A percentile compares a stretch with the other conserved stretches of the same genome.
These are phyloP conservation scores for Acanthamoeba castellanii DNA, from an alignment of 208 protist genomes.

Conservation along the genomic window DNA sequence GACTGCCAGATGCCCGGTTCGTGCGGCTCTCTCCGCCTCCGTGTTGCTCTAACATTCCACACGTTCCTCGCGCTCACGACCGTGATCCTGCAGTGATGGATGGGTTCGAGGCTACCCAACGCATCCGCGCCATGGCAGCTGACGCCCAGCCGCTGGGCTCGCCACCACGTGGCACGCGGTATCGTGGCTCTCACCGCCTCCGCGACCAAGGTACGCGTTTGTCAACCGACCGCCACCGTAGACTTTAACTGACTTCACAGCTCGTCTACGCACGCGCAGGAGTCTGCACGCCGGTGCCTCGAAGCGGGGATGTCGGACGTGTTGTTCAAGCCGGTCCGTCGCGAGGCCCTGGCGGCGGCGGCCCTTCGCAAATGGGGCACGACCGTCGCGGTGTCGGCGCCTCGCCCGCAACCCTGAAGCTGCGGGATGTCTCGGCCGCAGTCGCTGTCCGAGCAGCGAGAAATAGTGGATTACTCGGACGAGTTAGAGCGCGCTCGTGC, in stretches of 20 bases:
- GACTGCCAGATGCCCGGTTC: slow-evolving; percentile 23
- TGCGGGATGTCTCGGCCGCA: too few species aligned
- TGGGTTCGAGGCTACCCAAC: not conserved
- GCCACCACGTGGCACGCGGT: not conserved
- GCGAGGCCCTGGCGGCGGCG: not conserved
- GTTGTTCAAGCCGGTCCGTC: not conserved
- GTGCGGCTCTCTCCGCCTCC: too few species aligned
- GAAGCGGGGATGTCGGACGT: not conserved
- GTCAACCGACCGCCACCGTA: not conserved
- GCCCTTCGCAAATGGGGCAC: not conserved
- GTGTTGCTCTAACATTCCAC: too few species aligned
- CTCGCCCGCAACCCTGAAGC: too few species aligned
- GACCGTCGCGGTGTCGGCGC: too few species aligned
- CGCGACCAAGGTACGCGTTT: not conserved
- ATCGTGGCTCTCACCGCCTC: slow-evolving; percentile 20
- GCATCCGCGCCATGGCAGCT: not conserved
- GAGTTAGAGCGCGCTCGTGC: too few species aligned
- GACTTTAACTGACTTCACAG: not conserved
- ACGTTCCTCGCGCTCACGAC: not conserved
- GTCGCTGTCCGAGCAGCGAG: too few species aligned
- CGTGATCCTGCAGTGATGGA: not conserved
- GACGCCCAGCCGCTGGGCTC: not conserved
- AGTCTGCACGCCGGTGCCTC: not conserved
- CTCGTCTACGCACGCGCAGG: not conserved
- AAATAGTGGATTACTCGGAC: too few species aligned